A percentile compares a stretch with the other conserved stretches of the same genome.
Conservation (phyloP, 305 asterid genomes). For the Solanum chacoense region DNA sequence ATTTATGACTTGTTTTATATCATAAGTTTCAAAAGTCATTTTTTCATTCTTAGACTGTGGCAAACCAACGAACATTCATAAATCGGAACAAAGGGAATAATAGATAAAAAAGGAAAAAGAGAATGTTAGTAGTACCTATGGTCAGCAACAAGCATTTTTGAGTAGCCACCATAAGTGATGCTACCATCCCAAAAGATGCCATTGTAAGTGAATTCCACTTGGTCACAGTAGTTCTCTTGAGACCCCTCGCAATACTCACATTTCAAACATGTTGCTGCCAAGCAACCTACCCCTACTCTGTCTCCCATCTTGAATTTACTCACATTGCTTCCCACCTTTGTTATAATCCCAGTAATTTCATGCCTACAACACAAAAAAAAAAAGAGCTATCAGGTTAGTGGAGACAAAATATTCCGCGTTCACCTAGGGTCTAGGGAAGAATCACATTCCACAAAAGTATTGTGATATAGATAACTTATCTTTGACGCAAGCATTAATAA, state of each 20-base stretch:
- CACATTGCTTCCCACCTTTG: constrained; percentile 69
- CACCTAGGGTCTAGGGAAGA: neutral
- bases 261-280: constrained; percentile 69
- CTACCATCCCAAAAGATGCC: constrained; percentile 89
- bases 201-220: constrained; percentile 56
- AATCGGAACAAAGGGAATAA: neutral
- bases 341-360: constrained; percentile 69
- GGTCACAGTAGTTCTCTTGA: constrained; percentile 70
- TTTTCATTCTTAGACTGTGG: neutral
- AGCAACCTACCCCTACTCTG: constrained; percentile 73
- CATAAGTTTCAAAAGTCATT: neutral
- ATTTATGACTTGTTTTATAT: neutral
- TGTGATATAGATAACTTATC: neutral
- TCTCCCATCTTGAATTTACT: constrained; percentile 59
- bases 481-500: neutral
- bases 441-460: neutral
- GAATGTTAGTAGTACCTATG: constrained; percentile 30
- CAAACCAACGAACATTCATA: neutral
- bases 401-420: neutral
- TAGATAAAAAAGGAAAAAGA: neutral
- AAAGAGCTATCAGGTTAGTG: neutral
- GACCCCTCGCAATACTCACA: constrained; percentile 54
- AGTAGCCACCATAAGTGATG: constrained; percentile 90
- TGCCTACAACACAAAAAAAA: constrained; percentile 28
- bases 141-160: constrained; percentile 60